phyloP scores from a whole-genome alignment of 1,284 basidiomycete genomes.

The Wallemia hederae region DNA sequence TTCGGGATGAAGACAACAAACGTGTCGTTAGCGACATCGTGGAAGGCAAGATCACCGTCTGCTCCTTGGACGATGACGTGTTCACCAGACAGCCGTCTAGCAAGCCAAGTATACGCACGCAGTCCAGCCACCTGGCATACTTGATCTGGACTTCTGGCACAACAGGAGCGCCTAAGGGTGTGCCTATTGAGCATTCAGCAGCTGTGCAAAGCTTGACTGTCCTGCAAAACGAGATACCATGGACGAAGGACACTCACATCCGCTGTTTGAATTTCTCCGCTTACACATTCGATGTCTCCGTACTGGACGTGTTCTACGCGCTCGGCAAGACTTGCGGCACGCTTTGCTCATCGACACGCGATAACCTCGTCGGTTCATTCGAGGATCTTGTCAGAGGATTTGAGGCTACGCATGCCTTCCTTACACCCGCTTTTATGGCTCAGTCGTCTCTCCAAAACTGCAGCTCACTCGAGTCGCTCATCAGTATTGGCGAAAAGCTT shows the following conservation, averaged over 20 bases:
- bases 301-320: slow-evolving; percentile 15
- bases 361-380: slow-evolving; percentile 10
- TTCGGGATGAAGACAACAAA: background rate
- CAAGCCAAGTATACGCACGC: background rate
- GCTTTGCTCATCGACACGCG: slow-evolving; percentile 11
- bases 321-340: slow-evolving; percentile 12
- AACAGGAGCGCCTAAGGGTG: slow-evolving; percentile 16
- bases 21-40: slow-evolving; percentile 6
- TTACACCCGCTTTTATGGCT: slow-evolving; percentile 16
- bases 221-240: slow-evolving; percentile 12
- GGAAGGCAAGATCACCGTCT: slow-evolving; percentile 8
- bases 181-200: slow-evolving; percentile 13
- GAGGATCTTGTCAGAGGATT: slow-evolving; percentile 10
- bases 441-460: slow-evolving; percentile 13
- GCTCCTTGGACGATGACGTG: slow-evolving; percentile 8
- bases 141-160: slow-evolving; percentile 17
- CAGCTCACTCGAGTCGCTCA: slow-evolving; percentile 13
- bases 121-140: slow-evolving; percentile 10
- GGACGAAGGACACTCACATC: slow-evolving; percentile 9
- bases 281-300: slow-evolving; percentile 15
- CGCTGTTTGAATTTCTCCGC: slow-evolving; percentile 15
- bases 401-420: slow-evolving; percentile 12
- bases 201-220: slow-evolving; percentile 14
- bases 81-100: background rate
- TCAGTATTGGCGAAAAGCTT: slow-evolving; percentile 17